Conservation (phyloP, 441 rosid species). For the Corymbia citriodora region DNA sequence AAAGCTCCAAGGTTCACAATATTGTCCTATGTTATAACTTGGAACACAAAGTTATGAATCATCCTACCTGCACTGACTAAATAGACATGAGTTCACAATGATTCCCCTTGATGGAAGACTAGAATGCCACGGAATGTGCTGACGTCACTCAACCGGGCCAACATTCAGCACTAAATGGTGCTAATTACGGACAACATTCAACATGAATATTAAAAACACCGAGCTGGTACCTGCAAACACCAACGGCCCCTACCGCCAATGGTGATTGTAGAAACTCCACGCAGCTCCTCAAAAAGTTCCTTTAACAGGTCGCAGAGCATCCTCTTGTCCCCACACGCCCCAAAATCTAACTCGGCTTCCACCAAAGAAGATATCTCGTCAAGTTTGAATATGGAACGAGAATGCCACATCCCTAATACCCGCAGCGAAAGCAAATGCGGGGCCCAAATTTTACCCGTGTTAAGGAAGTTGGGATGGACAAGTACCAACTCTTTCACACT, state of each 20-base stretch:
- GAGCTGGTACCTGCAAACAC: background rate
- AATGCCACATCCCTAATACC: background rate
- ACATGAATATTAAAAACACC: background rate
- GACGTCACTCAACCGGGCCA: no score
- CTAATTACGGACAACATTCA: no score
- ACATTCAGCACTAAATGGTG: no score
- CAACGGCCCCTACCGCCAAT: background rate
- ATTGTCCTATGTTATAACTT: no score
- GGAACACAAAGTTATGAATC: no score
- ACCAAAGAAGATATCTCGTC: background rate
- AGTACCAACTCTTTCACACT: background rate
- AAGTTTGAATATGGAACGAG: background rate
- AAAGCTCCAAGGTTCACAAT: background rate
- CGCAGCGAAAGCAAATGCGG: background rate
- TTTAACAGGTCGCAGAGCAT: background rate
- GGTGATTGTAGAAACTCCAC: background rate
- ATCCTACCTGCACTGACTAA: no score
- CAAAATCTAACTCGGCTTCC: background rate
- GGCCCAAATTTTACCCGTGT: background rate
- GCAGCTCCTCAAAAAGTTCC: background rate
- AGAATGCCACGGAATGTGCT: no score
- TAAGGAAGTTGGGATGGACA: rapidly evolving
- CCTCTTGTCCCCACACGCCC: background rate
- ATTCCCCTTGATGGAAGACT: no score
- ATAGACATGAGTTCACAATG: no score